A percentile compares a stretch with the other conserved stretches of the same genome.
These are phyloP conservation scores for Malassezia caprae DNA, from an alignment of 1,284 basidiomycete species.

Conservation along the genomic window DNA sequence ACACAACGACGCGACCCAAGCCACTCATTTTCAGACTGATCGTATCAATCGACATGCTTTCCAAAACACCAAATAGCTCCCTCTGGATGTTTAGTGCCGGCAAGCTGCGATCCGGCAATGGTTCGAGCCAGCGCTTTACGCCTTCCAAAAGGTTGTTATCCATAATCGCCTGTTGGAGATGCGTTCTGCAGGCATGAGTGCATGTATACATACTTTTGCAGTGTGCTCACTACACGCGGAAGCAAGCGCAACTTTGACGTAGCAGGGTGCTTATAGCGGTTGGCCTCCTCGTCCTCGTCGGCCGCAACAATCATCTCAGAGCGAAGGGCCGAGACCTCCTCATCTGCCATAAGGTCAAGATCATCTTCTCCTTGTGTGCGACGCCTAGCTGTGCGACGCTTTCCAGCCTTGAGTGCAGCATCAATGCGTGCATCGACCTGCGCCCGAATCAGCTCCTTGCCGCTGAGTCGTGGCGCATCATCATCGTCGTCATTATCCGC, in stretches of 20 bases:
- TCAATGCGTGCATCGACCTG: slow-evolving; percentile 65
- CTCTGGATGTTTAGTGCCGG: slow-evolving; percentile 92
- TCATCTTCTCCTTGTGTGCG: slow-evolving; percentile 58
- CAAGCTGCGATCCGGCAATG: slow-evolving; percentile 78
- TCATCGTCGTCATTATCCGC: not conserved
- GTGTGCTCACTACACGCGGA: slow-evolving; percentile 76
- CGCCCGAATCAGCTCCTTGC: slow-evolving; percentile 8
- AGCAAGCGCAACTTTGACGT: slow-evolving; percentile 74
- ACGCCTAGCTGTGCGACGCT: slow-evolving; percentile 61
- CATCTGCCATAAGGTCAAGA: slow-evolving; percentile 79
- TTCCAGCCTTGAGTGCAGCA: slow-evolving; percentile 70
- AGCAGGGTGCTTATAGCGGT: slow-evolving; percentile 72
- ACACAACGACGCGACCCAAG: slow-evolving; percentile 81
- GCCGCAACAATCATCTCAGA: slow-evolving; percentile 79
- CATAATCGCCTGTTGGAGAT: slow-evolving; percentile 79
- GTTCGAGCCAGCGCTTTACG: slow-evolving; percentile 85
- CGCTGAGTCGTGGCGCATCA: not conserved
- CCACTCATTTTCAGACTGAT: slow-evolving; percentile 80
- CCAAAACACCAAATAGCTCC: slow-evolving; percentile 72
- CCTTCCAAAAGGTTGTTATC: slow-evolving; percentile 90
- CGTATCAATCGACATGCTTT: slow-evolving; percentile 77
- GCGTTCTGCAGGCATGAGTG: slow-evolving; percentile 62
- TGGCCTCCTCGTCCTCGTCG: slow-evolving; percentile 71
- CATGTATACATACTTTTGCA: slow-evolving; percentile 68
- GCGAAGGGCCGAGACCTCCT: slow-evolving; percentile 72